These are phyloP conservation scores for Golubevia pallescens DNA, from an alignment of 1,284 basidiomycete genomes.

Conservation along the genomic window DNA sequence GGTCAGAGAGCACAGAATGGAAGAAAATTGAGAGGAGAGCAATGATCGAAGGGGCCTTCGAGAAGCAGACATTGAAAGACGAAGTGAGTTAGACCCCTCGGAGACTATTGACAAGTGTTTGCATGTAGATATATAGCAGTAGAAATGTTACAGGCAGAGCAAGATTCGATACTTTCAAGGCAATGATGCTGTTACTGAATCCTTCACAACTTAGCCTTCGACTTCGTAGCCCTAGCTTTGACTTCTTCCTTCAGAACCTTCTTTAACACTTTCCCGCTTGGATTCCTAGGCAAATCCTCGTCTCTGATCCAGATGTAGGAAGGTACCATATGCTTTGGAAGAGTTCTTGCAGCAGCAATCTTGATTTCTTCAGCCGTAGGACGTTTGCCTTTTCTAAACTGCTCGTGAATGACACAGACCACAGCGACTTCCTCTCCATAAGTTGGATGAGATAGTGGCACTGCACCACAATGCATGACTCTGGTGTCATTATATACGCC, in stretches of 20 bases:
- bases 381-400: constrained; percentile 14
- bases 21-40: too few relatives aligned
- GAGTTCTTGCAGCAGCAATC: constrained; percentile 19
- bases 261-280: constrained; percentile 35
- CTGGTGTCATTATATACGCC: constrained; percentile 32
- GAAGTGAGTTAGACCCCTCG: too few relatives aligned
- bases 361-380: constrained; percentile 27
- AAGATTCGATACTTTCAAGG: too few relatives aligned
- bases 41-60: too few relatives aligned
- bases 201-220: too few relatives aligned
- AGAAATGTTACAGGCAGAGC: too few relatives aligned
- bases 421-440: constrained; percentile 50
- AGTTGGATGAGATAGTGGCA: constrained; percentile 32
- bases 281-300: constrained; percentile 40
- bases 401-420: constrained; percentile 23
- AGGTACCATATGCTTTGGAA: constrained; percentile 16
- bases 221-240: background rate
- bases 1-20: too few relatives aligned
- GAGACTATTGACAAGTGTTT: too few relatives aligned
- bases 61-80: too few relatives aligned
- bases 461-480: constrained; percentile 45
- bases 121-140: too few relatives aligned
- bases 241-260: constrained; percentile 2
- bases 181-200: too few relatives aligned
- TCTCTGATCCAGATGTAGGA: constrained; percentile 41